Evolutionary conservation across 768 basidiomycete genomes (phyloP), one percentile per base, ranked within the genome.

Genomic region (Panellus pusillus): DNA sequence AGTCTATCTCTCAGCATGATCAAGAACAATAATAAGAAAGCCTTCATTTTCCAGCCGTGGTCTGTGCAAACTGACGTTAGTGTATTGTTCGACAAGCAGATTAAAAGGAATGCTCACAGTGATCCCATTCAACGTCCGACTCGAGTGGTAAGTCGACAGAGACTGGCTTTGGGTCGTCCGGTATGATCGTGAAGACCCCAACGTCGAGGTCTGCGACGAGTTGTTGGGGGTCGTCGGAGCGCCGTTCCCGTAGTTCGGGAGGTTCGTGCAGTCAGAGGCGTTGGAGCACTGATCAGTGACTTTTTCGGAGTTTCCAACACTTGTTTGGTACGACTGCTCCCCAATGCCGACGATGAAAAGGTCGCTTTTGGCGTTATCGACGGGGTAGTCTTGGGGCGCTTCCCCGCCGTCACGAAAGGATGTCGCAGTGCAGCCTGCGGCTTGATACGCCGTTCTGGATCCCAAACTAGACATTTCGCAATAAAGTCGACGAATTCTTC

Each of bases 401-500:
- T 79, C 44, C 89, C 83, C 20, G 83, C 80, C 17, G 85, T 76
- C 54, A 97, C 79, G 73, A 93, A 98, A 11, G 91, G 89, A 71
- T 98, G 96, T 19, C 93, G 84, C 74, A 98, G 70, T 1, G 96
- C 96, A 9, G 89, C 81, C 62, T 93, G 89, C 4, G 96, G 96
- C 69, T 97, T 98, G 67, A 99, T 80, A 29, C 97, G 83, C 46
- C 91, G 83, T 63, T 98, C 96, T 9, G 97, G 97, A 73, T 99
- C 97, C 95, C 95, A 99, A 27, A 91, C 80, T n/a, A 99, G 78
- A 71, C 97, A 99, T 68, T 96, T 98, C 1, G 91, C 79, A 59
- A 98, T 89, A 68, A 99, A 99, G 72, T 99, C 97, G 52, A 99
- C 79, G 61, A 99, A 98, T 40, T 91, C 86, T 54, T 96, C 93